These are phyloP conservation scores for Rhodotorula toruloides DNA, from an alignment of 768 basidiomycete genomes.

Conservation along the genomic window DNA sequence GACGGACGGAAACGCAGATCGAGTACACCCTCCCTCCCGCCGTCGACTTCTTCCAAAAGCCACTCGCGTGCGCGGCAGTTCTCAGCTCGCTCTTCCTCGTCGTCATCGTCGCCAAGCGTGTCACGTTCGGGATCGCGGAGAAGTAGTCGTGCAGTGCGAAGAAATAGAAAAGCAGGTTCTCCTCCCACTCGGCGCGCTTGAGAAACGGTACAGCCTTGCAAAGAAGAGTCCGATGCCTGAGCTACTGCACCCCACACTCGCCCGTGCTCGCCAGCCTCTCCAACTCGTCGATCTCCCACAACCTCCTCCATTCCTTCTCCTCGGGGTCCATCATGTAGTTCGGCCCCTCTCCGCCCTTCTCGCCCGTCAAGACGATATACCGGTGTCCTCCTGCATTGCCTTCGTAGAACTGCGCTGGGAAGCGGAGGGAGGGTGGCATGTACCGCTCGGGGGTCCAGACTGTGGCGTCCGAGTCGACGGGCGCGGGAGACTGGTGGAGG, in stretches of 20 bases:
- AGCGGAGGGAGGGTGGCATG: not conserved
- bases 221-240: not conserved
- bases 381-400: not conserved
- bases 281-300: not conserved
- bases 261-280: not conserved
- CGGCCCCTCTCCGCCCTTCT: not conserved
- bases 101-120: constrained; percentile 52
- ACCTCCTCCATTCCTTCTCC: constrained; percentile 1
- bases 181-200: not conserved
- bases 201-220: not conserved
- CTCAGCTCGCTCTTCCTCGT: constrained; percentile 63
- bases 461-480: not conserved
- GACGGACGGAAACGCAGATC: constrained; percentile 55
- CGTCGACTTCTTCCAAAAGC: constrained; percentile 67
- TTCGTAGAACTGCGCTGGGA: constrained; percentile 1
- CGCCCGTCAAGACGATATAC: constrained; percentile 4
- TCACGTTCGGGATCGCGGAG: constrained; percentile 54
- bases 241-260: not conserved
- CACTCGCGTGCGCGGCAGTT: constrained; percentile 66
- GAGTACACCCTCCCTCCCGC: constrained; percentile 74
- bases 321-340: not conserved
- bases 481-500: not conserved
- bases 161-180: not conserved
- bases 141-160: not conserved
- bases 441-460: constrained; percentile 6